Conservation (phyloP, 2,329 filamentous ascomycete species). For the Neoarthrinium moseri region DNA sequence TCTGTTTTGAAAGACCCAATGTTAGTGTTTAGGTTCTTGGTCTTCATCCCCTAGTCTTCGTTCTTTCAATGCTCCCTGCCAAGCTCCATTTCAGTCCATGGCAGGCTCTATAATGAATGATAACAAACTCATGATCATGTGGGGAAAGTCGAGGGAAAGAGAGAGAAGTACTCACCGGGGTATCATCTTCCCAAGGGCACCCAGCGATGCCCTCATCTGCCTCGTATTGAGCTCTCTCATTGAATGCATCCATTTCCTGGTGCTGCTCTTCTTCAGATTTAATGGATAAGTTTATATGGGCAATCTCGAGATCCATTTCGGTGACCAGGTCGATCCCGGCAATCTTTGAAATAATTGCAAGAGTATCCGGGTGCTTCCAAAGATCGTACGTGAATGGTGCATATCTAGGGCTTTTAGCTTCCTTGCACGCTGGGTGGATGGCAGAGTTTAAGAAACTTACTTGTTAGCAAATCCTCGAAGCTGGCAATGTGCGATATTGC, state of each 20-base stretch:
- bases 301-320: slow-evolving; percentile 54
- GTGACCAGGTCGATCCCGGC: slow-evolving; percentile 55
- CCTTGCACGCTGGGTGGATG: too few relatives aligned
- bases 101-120: too few relatives aligned
- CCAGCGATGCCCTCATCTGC: slow-evolving; percentile 27
- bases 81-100: too few relatives aligned
- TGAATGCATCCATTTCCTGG: slow-evolving; percentile 37
- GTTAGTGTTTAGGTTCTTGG: too few relatives aligned
- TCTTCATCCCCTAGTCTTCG: too few relatives aligned
- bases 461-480: slow-evolving; percentile 31
- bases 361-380: slow-evolving; percentile 41
- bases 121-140: too few relatives aligned
- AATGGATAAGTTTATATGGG: slow-evolving; percentile 53
- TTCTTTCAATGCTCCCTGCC: too few relatives aligned
- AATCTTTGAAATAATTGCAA: slow-evolving; percentile 47
- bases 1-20: too few relatives aligned
- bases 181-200: slow-evolving; percentile 41
- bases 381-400: slow-evolving; percentile 62
- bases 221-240: slow-evolving; percentile 27
- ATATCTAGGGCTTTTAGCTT: slow-evolving; percentile 48
- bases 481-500: slow-evolving; percentile 55
- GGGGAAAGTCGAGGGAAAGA: too few relatives aligned
- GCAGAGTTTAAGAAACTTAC: slow-evolving; percentile 42
- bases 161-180: too few relatives aligned
- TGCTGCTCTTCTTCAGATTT: slow-evolving; percentile 46